Percentiles rank a stretch among this genome's conserved stretches.
These are phyloP conservation scores for Porpolomopsis calyptriformis DNA, from an alignment of 768 basidiomycete species.

Conservation along the genomic window DNA sequence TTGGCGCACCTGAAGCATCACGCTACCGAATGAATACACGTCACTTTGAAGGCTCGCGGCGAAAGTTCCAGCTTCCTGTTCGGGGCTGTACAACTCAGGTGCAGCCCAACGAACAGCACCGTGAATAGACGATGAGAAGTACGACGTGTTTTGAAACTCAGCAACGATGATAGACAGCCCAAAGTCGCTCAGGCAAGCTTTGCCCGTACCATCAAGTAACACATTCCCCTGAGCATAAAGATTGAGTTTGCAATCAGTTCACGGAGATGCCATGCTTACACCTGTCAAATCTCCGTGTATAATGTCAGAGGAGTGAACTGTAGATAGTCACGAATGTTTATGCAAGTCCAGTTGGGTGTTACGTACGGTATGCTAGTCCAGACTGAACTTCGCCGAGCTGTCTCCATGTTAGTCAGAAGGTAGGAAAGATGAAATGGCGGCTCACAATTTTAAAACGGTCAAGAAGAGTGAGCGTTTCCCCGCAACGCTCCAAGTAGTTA, in stretches of 20 bases:
- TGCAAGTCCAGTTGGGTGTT: background rate
- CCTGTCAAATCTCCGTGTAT: conserved; percentile 10
- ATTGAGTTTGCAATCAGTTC: too few species aligned
- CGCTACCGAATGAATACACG: background rate
- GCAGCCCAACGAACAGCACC: conserved; percentile 7
- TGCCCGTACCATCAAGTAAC: conserved; percentile 5
- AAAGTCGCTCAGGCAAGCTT: conserved; percentile 9
- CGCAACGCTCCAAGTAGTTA: conserved; percentile 5
- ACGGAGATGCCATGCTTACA: conserved; percentile 5
- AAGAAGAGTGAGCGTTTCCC: conserved; percentile 2
- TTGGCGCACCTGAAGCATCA: background rate
- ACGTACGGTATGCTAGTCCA: conserved; percentile 9
- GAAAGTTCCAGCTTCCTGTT: too few species aligned
- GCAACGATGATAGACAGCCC: conserved; percentile 8
- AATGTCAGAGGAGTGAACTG: conserved; percentile 6
- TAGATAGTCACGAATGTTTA: background rate
- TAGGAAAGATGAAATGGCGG: background rate
- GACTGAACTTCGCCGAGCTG: conserved; percentile 5
- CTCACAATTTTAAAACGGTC: conserved; percentile 7
- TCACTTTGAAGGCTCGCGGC: too few species aligned
- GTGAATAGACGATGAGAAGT: conserved; percentile 6
- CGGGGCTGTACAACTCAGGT: conserved; percentile 3
- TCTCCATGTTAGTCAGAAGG: background rate
- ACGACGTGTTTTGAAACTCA: conserved; percentile 7
- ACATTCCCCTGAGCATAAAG: conserved; percentile 5